A percentile compares a stretch with the other conserved stretches of the same genome.
These are phyloP conservation scores for Sporothrix brasiliensis DNA, from an alignment of 2,329 filamentous ascomycete species.

Conservation along the genomic window DNA sequence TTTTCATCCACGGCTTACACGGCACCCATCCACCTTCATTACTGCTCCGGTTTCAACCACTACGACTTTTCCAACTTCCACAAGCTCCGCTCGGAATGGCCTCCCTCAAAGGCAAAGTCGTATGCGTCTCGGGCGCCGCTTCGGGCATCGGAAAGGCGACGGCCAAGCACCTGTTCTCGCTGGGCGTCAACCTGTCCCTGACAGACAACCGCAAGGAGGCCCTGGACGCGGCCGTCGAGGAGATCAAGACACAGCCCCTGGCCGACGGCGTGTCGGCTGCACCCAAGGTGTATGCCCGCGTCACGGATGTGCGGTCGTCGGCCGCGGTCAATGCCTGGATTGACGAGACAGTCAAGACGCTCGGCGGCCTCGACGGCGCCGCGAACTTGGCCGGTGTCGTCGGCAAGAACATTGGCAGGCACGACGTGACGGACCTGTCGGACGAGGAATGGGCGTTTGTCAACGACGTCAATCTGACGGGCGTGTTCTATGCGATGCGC, in stretches of 20 bases:
- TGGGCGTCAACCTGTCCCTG: slow-evolving; percentile 49
- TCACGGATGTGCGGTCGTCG: slow-evolving; percentile 42
- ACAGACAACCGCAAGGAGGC: slow-evolving; percentile 48
- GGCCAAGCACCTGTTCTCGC: slow-evolving; percentile 46
- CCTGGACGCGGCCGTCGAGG: slow-evolving; percentile 38
- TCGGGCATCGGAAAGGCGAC: slow-evolving; percentile 53
- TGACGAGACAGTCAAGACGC: slow-evolving; percentile 40
- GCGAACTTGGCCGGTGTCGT: slow-evolving; percentile 48
- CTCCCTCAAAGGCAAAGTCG: slow-evolving; percentile 43
- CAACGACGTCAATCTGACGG: slow-evolving; percentile 51
- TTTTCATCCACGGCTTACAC: background rate
- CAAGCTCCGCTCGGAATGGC: slow-evolving; percentile 2
- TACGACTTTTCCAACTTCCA: background rate
- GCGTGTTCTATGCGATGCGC: slow-evolving; percentile 54
- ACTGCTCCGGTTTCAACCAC: background rate
- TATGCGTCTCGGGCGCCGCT: slow-evolving; percentile 51
- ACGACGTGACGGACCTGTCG: slow-evolving; percentile 35
- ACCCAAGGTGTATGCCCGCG: slow-evolving; percentile 25
- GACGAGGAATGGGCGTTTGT: slow-evolving; percentile 33
- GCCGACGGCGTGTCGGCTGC: background rate
- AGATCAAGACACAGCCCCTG: slow-evolving; percentile 1
- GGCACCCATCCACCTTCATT: background rate
- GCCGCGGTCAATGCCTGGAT: slow-evolving; percentile 45
- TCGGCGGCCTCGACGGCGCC: slow-evolving; percentile 45
- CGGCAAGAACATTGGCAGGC: slow-evolving; percentile 38